A percentile compares a stretch with the other conserved stretches of the same genome.
Conservation (phyloP, 345 rosid species). For the Carallia pectinifolia region DNA sequence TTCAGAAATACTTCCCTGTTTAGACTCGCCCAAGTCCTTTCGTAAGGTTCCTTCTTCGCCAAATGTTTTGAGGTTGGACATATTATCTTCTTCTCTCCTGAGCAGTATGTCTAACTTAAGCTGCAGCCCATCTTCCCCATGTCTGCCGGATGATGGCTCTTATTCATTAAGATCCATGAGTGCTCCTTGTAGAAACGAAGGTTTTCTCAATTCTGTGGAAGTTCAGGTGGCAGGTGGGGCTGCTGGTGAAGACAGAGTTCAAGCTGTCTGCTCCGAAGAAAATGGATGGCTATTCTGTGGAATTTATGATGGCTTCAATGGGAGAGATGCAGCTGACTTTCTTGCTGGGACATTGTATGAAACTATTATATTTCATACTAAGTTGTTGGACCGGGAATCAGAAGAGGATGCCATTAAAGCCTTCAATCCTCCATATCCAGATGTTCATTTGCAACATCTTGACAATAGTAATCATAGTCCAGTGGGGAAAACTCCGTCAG, state of each 20-base stretch:
- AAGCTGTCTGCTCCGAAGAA: constrained; percentile 97
- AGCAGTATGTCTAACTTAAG: constrained; percentile 75
- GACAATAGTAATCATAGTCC: constrained; percentile 20
- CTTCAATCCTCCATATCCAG: constrained; percentile 19
- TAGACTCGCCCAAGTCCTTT: constrained; percentile 87
- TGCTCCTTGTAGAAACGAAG: constrained; percentile 65
- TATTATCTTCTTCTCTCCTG: constrained; percentile 83
- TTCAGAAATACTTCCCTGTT: constrained; percentile 78
- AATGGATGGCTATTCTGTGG: constrained; percentile 90
- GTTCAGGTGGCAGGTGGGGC: constrained; percentile 99
- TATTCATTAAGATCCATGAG: constrained; percentile 50
- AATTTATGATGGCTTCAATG: constrained; percentile 92
- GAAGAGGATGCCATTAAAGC: constrained; percentile 35
- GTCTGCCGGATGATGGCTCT: constrained; percentile 64
- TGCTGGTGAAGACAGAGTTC: constrained; percentile 98
- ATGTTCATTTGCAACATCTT: constrained; percentile 26
- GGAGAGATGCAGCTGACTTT: constrained; percentile 99
- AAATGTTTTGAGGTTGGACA: constrained; percentile 68
- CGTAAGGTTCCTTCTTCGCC: constrained; percentile 79
- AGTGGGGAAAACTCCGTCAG: constrained; percentile 10
- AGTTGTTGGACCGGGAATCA: constrained; percentile 51
- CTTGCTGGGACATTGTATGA: constrained; percentile 90
- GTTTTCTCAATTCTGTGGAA: constrained; percentile 68
- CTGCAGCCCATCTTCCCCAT: constrained; percentile 68
- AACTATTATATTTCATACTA: constrained; percentile 54